These are phyloP conservation scores for Fulvia fulva DNA, from an alignment of 2,329 filamentous ascomycete genomes.

Conservation along the genomic window DNA sequence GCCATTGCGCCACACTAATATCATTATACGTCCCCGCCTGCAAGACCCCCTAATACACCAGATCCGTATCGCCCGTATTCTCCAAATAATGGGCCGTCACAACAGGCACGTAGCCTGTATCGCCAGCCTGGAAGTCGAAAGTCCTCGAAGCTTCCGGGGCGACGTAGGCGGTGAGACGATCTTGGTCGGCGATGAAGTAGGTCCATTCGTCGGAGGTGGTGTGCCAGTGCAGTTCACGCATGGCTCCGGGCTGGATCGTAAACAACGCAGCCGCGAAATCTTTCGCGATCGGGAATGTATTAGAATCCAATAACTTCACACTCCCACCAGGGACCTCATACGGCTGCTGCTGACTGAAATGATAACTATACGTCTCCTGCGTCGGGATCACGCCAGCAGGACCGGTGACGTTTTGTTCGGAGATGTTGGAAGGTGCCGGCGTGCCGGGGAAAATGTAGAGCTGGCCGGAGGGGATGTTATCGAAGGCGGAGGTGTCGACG, in stretches of 20 bases:
- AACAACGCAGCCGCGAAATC: constrained; percentile 56
- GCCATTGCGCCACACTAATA: constrained; percentile 56
- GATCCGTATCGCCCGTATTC: constrained; percentile 55
- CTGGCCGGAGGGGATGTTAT: constrained; percentile 37
- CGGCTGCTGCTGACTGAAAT: constrained; percentile 47
- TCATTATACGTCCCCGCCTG: constrained; percentile 52
- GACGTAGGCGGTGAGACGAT: constrained; percentile 53
- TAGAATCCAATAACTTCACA: constrained; percentile 57
- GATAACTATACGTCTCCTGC: constrained; percentile 37
- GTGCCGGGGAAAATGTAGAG: constrained; percentile 44
- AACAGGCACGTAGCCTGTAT: constrained; percentile 57
- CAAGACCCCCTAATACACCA: constrained; percentile 59
- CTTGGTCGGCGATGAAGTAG: constrained; percentile 56
- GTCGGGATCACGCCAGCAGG: constrained; percentile 23
- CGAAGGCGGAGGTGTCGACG: constrained; percentile 36
- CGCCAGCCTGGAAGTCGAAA: constrained; percentile 58
- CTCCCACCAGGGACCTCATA: constrained; percentile 52
- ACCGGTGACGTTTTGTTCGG: constrained; percentile 44
- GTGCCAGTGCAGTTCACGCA: constrained; percentile 65
- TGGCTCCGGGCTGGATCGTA: constrained; percentile 57
- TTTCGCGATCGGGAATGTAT: constrained; percentile 54
- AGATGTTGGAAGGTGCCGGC: constrained; percentile 35
- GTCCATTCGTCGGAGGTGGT: constrained; percentile 58
- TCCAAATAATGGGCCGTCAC: constrained; percentile 57
- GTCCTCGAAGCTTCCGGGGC: constrained; percentile 51